Percentiles rank a stretch among this genome's conserved stretches.
Evolutionary conservation across 257 asterid genomes (phyloP).

Genomic region (Primulina tabacum): DNA sequence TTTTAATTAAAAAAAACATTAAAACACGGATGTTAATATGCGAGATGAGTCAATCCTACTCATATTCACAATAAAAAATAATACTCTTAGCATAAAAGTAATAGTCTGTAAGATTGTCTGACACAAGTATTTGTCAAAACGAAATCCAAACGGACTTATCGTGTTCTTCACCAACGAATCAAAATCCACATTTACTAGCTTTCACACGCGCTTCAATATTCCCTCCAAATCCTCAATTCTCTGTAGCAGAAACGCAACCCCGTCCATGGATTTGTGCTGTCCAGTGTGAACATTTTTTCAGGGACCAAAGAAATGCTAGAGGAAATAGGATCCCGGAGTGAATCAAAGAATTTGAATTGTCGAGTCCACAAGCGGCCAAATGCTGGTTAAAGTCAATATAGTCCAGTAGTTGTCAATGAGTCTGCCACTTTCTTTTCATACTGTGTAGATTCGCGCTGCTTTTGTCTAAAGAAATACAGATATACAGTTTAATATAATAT

Average conservation of each 20-base stretch:
- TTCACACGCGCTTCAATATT: neutral
- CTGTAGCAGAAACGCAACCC: neutral
- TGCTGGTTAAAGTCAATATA: conserved; percentile 28
- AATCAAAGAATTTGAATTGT: conserved; percentile 25
- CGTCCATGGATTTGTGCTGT: conserved; percentile 10
- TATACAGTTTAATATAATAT: neutral
- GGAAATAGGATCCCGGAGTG: neutral
- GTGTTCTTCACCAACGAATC: neutral
- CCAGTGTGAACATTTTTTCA: neutral
- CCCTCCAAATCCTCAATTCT: neutral
- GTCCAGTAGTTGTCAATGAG: conserved; percentile 20
- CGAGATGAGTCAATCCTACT: no score
- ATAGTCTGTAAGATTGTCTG: no score
- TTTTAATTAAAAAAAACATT: no score
- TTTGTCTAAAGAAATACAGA: conserved; percentile 8
- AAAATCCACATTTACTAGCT: neutral
- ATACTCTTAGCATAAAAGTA: no score
- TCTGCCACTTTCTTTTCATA: conserved; percentile 38
- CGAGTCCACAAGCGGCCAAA: neutral
- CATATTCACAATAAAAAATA: no score
- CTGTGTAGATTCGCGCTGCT: conserved; percentile 32
- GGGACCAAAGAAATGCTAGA: no score
- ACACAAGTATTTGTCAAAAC: no score
- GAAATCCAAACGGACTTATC: no score
- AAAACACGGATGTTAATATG: no score